Conservation (phyloP, 2,329 filamentous ascomycete species). For the Ilyonectria robusta region DNA sequence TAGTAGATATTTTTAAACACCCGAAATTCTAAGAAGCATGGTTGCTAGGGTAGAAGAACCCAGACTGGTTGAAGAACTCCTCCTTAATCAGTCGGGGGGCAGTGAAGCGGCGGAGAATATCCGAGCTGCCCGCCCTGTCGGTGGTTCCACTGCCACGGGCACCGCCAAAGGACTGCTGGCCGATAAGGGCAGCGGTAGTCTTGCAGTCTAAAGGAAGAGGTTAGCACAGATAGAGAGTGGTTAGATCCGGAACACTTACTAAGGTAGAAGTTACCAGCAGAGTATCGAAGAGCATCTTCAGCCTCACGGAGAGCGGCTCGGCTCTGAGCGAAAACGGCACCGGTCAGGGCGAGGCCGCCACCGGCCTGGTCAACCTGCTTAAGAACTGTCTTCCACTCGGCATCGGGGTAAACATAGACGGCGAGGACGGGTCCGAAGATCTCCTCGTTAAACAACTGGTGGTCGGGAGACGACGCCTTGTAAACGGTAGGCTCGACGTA, state of each 20-base stretch:
- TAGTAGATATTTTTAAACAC: background rate
- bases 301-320: constrained; percentile 63
- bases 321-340: constrained; percentile 65
- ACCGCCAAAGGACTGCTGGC: constrained; percentile 70
- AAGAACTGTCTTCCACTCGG: constrained; percentile 55
- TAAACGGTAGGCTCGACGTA: constrained; percentile 89
- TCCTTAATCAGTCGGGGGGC: constrained; percentile 68
- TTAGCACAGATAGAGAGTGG: background rate
- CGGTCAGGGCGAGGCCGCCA: constrained; percentile 62
- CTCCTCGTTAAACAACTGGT: constrained; percentile 82
- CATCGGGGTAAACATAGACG: constrained; percentile 83
- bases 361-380: constrained; percentile 57
- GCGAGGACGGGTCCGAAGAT: constrained; percentile 86
- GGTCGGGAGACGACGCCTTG: constrained; percentile 77
- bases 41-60: constrained; percentile 66
- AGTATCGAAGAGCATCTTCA: constrained; percentile 65
- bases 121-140: constrained; percentile 69
- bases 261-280: constrained; percentile 71
- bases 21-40: constrained; percentile 42
- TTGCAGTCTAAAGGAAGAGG: constrained; percentile 59
- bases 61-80: constrained; percentile 57
- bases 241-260: constrained; percentile 47
- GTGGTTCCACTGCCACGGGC: constrained; percentile 67
- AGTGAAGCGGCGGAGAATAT: constrained; percentile 65
- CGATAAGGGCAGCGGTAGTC: constrained; percentile 69